Evolutionary conservation across 306 rosid genomes (phyloP).

Genomic region (Biancaea sappan): DNA sequence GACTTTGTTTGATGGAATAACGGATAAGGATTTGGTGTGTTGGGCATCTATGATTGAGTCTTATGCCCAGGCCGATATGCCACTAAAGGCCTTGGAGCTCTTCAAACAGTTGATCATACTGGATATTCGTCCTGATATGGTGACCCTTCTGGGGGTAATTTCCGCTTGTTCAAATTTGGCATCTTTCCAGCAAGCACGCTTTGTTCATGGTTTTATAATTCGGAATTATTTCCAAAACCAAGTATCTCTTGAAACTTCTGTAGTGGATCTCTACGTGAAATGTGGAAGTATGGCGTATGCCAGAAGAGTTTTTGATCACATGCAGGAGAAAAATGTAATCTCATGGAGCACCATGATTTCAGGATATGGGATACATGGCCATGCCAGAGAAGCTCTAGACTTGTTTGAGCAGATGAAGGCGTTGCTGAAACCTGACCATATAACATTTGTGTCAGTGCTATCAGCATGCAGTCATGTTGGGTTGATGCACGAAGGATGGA

Average conservation of each 20-base stretch:
- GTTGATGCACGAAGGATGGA: constrained; percentile 49
- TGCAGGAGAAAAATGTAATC: constrained; percentile 41
- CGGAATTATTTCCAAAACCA: constrained; percentile 26
- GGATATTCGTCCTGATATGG: constrained; percentile 37
- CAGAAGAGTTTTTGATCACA: constrained; percentile 40
- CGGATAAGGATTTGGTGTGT: constrained; percentile 47
- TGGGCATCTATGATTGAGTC: constrained; percentile 58
- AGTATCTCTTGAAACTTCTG: constrained; percentile 37
- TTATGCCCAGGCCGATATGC: constrained; percentile 37
- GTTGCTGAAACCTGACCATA: constrained; percentile 38
- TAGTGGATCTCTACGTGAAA: constrained; percentile 49
- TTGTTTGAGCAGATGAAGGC: constrained; percentile 52
- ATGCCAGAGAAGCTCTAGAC: constrained; percentile 38
- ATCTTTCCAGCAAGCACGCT: constrained; percentile 42
- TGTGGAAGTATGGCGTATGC: constrained; percentile 49
- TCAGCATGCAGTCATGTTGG: constrained; percentile 55
- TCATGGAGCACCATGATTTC: constrained; percentile 56
- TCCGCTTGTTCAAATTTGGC: constrained; percentile 47
- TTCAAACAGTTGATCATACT: constrained; percentile 32
- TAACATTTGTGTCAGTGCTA: constrained; percentile 39
- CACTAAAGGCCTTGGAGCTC: constrained; percentile 41
- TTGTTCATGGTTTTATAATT: constrained; percentile 35
- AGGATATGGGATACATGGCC: constrained; percentile 52
- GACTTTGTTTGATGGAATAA: constrained; percentile 39
- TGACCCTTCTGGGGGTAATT: constrained; percentile 42